These are phyloP conservation scores for Colletotrichum shisoi DNA, from an alignment of 2,329 filamentous ascomycete genomes.

Conservation along the genomic window DNA sequence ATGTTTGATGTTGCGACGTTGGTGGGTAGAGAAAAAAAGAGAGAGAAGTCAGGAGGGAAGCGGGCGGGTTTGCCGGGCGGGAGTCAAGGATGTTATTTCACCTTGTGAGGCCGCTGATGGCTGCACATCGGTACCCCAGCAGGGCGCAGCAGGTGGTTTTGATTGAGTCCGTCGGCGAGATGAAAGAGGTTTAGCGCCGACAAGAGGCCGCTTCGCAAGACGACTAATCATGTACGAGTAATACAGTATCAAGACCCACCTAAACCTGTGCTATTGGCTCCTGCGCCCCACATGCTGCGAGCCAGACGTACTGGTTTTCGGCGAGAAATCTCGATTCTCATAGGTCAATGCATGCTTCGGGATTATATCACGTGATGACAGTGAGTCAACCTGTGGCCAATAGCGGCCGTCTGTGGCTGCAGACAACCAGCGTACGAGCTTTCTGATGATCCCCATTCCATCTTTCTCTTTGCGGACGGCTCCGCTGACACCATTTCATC, in stretches of 20 bases:
- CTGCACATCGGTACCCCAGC: constrained; percentile 29
- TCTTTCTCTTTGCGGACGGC: neutral
- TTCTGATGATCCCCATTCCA: neutral
- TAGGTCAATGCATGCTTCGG: constrained; percentile 47
- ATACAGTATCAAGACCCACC: neutral
- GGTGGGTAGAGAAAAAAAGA: constrained; percentile 13
- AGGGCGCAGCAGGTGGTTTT: constrained; percentile 40
- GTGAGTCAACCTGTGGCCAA: constrained; percentile 41
- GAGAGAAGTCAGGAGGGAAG: constrained; percentile 6
- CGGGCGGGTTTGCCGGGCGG: constrained; percentile 25
- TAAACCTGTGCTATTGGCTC: constrained; percentile 44
- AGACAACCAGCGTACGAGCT: neutral
- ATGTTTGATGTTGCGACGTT: neutral
- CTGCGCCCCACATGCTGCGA: constrained; percentile 42
- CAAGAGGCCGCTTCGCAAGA: neutral
- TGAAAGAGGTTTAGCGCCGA: constrained; percentile 50
- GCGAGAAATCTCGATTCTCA: constrained; percentile 45
- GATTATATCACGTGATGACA: constrained; percentile 36
- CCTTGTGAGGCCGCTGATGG: constrained; percentile 34
- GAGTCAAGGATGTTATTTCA: constrained; percentile 44
- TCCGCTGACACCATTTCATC: neutral
- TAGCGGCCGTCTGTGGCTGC: constrained; percentile 12
- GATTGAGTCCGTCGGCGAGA: constrained; percentile 52
- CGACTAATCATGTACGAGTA: constrained; percentile 45
- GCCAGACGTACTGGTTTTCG: constrained; percentile 46